Conservation (phyloP, 1,139 yeast species). For the Yamadazyma blattariae region DNA sequence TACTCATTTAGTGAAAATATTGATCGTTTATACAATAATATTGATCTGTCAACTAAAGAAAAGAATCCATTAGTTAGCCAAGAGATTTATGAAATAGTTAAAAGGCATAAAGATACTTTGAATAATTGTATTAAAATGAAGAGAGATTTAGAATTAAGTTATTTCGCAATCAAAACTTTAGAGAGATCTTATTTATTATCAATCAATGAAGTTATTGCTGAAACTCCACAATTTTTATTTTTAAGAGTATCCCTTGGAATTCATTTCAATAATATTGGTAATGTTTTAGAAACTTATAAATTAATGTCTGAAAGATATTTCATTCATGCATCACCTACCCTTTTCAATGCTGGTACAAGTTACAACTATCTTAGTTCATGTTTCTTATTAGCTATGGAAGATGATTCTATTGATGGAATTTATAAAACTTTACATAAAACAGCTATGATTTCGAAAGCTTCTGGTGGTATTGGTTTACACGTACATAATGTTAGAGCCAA, state of each 20-base stretch:
- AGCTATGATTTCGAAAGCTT: constrained; percentile 55
- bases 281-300: constrained; percentile 47
- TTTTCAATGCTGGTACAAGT: constrained; percentile 53
- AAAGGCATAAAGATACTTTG: constrained; percentile 27
- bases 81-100: constrained; percentile 27
- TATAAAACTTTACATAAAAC: constrained; percentile 52
- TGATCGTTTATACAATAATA: constrained; percentile 16
- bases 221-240: constrained; percentile 50
- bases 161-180: constrained; percentile 54
- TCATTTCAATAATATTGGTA: constrained; percentile 37
- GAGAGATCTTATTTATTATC: constrained; percentile 45
- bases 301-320: constrained; percentile 51
- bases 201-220: constrained; percentile 33
- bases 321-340: constrained; percentile 56
- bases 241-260: constrained; percentile 55
- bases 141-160: constrained; percentile 42
- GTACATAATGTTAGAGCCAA: constrained; percentile 51
- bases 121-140: constrained; percentile 33
- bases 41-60: constrained; percentile 13
- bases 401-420: constrained; percentile 58
- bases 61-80: constrained; percentile 12
- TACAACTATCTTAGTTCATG: constrained; percentile 51
- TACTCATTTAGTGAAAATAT: constrained; percentile 35
- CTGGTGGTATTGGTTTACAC: constrained; percentile 61
- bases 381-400: constrained; percentile 55